Evolutionary conservation across 2,329 filamentous ascomycete species (phyloP), one percentile per base, ranked within the genome.

Genomic region (Diaporthe longicolla): DNA sequence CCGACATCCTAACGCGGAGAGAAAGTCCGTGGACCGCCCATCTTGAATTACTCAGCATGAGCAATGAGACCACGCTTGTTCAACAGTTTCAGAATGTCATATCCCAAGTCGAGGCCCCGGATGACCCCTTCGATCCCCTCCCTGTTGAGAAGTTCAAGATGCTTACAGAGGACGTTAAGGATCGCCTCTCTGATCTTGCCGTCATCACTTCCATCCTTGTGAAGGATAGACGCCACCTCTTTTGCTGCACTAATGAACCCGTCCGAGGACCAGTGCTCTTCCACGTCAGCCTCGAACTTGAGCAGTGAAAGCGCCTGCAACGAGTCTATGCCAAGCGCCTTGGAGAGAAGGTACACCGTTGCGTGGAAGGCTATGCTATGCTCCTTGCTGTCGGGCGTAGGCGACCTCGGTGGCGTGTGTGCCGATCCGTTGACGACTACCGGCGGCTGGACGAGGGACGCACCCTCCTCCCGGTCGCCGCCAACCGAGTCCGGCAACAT

Each of bases 191-290:
- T 72, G 32, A 77, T 71, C 21, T 57, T 72, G 4, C 74, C 61
- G 45, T 72, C 58, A 6, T 59, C 57, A 61, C 21, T 21, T 32
- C 19, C 32, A 35, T 11, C 32, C 32, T 13, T 50, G 32, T n/a
- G 37, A 75, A 57, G 19, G 45, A 50, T 54, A 70, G 74, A 77
- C 73, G 50, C 72, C 73, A 61, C 75, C 63, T 70, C 65, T 29
- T 29, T 43, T 59, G 71, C 72, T 9, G 77, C 76, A 26, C 52
- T 24, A 9, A 76, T 71, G 70, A 77, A 77, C 59, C 74, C 76
- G 3, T 72, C 74, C 32, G 59, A 72, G 8, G 57, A 52, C 75
- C 76, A 76, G 26, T 73, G 69, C 43, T 35, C 35, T 35, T 52
- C 32, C 11, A 61, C 65, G 21, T 71, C 75, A 63, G 35, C 21